Evolutionary conservation across 139 green algal genomes (phyloP), one percentile per base, ranked within the genome.

Genomic region (Raphidocelis subcapitata): DNA sequence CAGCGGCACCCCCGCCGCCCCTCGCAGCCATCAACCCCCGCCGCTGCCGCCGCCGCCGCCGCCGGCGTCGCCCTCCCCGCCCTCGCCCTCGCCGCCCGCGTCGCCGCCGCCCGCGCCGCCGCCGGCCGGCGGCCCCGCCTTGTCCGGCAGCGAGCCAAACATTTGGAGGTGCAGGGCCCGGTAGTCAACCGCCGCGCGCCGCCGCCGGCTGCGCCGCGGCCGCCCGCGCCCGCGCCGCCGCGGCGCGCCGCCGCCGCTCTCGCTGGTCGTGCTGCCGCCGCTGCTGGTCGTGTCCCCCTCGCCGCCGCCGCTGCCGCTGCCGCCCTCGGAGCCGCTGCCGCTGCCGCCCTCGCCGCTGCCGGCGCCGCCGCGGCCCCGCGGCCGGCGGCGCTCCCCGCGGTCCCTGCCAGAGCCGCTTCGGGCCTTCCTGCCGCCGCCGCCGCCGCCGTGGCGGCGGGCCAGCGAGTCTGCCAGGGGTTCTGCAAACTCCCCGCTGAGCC

Each of bases 91-190:
- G n/a, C n/a, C 82, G 37, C 85, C 86, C 14, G 73, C 80, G 55
- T 79, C 73, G 31, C 75, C 69, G 20, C 74, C 84, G 28, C 67
- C 81, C n/a, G 61, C 47, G 18, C 59, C n/a, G n/a, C n/a, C n/a
- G n/a, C n/a, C n/a, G n/a, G n/a, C n/a, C n/a, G n/a, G n/a, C n/a
- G n/a, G n/a, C n/a, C n/a, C n/a, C n/a, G 32, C 59, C 24, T 54
- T 75, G 56, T 73, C 75, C 47, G 44, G 82, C 49, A 31, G 57
- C 46, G 65, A 73, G 2, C 86, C 86, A 82, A 91, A 91, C 79
- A 91, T 67, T 66, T 89, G 76, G 35, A 75, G 54, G 66, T 88
- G 83, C 26, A 91, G 69, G 46, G 80, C 76, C 31, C 37, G 32
- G 59, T 91, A 91, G 56, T 91, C 80, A 5, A 91, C 81, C 72